A percentile compares a stretch with the other conserved stretches of the same genome.
Evolutionary conservation across 148 eudicot species (phyloP).

Genomic region (Fagopyrum homotropicum): DNA sequence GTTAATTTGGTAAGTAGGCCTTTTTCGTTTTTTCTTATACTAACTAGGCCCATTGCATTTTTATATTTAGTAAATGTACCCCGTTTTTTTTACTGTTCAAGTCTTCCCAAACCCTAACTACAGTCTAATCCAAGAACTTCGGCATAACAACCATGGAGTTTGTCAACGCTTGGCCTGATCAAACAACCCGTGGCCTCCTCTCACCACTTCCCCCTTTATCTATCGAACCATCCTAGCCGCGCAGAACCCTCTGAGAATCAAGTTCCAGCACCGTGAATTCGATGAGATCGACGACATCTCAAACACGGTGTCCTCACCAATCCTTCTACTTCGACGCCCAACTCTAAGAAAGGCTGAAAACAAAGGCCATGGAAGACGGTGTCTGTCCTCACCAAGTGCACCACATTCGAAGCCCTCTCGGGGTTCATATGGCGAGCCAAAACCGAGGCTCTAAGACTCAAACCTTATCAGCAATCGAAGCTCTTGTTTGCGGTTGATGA

Average conservation of each 20-base stretch:
- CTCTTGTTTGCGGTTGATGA: conserved; percentile 58
- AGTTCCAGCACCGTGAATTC: conserved; percentile 40
- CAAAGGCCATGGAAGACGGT: too few relatives aligned
- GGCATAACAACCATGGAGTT: conserved; percentile 59
- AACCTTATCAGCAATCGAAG: conserved; percentile 45
- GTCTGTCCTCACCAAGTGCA: too few relatives aligned
- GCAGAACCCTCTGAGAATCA: conserved; percentile 37
- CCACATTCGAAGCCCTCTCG: conserved; percentile 51
- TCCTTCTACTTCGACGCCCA: too few relatives aligned
- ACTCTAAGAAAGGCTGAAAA: too few relatives aligned
- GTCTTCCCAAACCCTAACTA: too few relatives aligned
- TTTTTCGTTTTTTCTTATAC: too few relatives aligned
- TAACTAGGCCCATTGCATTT: too few relatives aligned
- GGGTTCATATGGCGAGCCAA: conserved; percentile 49
- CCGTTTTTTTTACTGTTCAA: too few relatives aligned
- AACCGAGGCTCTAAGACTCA: conserved; percentile 34
- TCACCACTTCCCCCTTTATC: conserved; percentile 35
- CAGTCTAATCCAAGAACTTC: too few relatives aligned
- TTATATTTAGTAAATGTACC: too few relatives aligned
- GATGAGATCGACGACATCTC: conserved; percentile 46
- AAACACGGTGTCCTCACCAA: too few relatives aligned
- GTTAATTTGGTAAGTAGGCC: too few relatives aligned
- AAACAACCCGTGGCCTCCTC: conserved; percentile 45
- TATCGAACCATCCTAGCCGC: conserved; percentile 40
- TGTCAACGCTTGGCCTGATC: conserved; percentile 62